These are phyloP conservation scores for Zymoseptoria pseudotritici DNA, from an alignment of 2,329 filamentous ascomycete species.

Conservation along the genomic window DNA sequence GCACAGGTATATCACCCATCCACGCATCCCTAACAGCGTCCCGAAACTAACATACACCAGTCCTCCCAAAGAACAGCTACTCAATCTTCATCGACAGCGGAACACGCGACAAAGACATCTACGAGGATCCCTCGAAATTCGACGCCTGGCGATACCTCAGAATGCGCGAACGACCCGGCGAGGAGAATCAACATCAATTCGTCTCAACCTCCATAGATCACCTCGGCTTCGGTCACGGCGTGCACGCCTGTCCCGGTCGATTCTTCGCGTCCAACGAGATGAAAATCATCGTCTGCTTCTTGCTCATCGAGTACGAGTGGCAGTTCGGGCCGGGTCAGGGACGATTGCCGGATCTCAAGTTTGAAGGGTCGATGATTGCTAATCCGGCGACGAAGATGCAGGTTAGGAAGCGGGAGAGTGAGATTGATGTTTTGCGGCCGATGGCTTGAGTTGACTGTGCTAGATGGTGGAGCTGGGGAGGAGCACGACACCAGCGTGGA, in stretches of 20 bases:
- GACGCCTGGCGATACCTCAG: slow-evolving; percentile 17
- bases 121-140: slow-evolving; percentile 16
- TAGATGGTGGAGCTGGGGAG: not conserved
- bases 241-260: slow-evolving; percentile 21
- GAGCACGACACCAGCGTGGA: not conserved
- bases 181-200: slow-evolving; percentile 19
- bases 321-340: not conserved
- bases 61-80: slow-evolving; percentile 16
- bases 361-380: not conserved
- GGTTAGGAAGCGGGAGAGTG: not conserved
- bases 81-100: slow-evolving; percentile 11
- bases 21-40: not conserved
- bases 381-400: not conserved
- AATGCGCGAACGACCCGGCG: slow-evolving; percentile 16
- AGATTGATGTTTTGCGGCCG: slow-evolving; percentile 1
- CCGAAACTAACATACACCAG: slow-evolving; percentile 1
- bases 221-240: slow-evolving; percentile 26
- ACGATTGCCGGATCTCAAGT: not conserved
- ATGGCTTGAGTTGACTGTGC: not conserved
- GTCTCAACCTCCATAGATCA: slow-evolving; percentile 15
- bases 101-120: slow-evolving; percentile 7
- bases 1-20: slow-evolving; percentile 6
- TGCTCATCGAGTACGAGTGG: slow-evolving; percentile 29
- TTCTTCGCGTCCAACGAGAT: slow-evolving; percentile 31
- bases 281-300: slow-evolving; percentile 28